Conservation (phyloP, 768 basidiomycete genomes). For the Fibroporia radiculosa region DNA sequence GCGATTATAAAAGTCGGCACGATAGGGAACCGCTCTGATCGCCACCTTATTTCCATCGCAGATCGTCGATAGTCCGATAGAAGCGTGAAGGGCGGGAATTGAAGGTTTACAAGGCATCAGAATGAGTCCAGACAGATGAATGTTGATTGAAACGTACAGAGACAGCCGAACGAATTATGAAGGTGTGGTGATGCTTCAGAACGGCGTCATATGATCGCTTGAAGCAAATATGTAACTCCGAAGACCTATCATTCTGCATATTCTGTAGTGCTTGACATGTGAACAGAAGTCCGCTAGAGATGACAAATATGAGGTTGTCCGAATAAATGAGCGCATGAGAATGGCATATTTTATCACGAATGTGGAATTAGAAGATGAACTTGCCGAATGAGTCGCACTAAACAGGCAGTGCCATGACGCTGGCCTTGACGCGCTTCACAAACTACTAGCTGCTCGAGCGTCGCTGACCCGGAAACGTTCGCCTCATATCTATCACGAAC, state of each 20-base stretch:
- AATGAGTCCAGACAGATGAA: neutral
- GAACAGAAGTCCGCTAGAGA: slow-evolving; percentile 54
- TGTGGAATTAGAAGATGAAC: too few species aligned
- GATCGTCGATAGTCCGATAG: slow-evolving; percentile 4
- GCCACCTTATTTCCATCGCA: slow-evolving; percentile 20
- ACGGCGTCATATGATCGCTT: slow-evolving; percentile 63
- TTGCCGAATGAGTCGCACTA: slow-evolving; percentile 62
- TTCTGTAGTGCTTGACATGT: slow-evolving; percentile 61
- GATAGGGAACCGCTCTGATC: slow-evolving; percentile 48
- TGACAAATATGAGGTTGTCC: neutral
- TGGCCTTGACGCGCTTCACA: slow-evolving; percentile 37
- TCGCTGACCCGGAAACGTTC: slow-evolving; percentile 35
- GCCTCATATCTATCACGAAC: slow-evolving; percentile 50
- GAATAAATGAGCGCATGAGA: neutral
- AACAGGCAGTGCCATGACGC: slow-evolving; percentile 49
- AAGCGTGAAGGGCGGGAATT: neutral
- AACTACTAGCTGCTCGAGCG: slow-evolving; percentile 54
- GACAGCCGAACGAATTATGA: slow-evolving; percentile 58
- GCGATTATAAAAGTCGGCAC: slow-evolving; percentile 52
- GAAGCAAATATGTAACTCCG: slow-evolving; percentile 63
- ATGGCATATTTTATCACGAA: slow-evolving; percentile 4
- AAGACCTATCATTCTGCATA: slow-evolving; percentile 44
- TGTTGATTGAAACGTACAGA: slow-evolving; percentile 32
- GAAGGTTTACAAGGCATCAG: neutral
- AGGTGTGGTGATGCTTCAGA: slow-evolving; percentile 57